These are phyloP conservation scores for Cercospora zeae-maydis DNA, from an alignment of 2,329 filamentous ascomycete species.

Conservation along the genomic window DNA sequence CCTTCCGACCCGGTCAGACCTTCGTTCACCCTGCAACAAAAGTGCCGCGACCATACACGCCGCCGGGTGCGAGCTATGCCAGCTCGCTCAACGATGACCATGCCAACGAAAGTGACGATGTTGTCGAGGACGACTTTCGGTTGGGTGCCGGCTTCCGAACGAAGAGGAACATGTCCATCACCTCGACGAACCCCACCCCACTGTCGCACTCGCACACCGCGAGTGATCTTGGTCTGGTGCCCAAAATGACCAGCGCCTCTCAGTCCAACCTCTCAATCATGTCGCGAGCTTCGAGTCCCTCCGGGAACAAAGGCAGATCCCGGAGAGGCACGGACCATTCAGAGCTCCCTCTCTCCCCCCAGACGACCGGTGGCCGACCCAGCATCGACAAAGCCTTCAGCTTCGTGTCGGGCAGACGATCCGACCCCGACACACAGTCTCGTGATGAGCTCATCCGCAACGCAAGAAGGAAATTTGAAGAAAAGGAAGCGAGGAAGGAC, in stretches of 20 bases:
- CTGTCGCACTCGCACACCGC: conserved; percentile 35
- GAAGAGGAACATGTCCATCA: conserved; percentile 45
- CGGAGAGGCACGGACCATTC: conserved; percentile 48
- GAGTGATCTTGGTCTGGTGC: conserved; percentile 41
- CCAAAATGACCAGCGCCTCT: conserved; percentile 49
- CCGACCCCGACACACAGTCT: conserved; percentile 51
- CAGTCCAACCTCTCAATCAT: conserved; percentile 52
- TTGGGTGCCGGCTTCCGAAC: conserved; percentile 37
- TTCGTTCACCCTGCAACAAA: conserved; percentile 57
- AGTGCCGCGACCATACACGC: conserved; percentile 53
- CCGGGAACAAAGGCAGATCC: conserved; percentile 38
- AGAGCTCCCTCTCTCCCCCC: conserved; percentile 48
- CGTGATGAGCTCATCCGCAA: conserved; percentile 56
- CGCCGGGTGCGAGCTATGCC: conserved; percentile 51
- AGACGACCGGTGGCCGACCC: conserved; percentile 46
- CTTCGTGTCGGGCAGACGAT: conserved; percentile 40
- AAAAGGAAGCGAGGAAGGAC: conserved; percentile 57
- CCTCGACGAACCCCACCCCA: conserved; percentile 36
- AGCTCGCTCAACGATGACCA: conserved; percentile 47
- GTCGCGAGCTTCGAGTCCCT: conserved; percentile 37
- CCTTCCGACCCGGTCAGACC: conserved; percentile 47
- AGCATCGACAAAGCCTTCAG: conserved; percentile 57
- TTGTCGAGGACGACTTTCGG: conserved; percentile 46
- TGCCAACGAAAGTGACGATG: conserved; percentile 39
- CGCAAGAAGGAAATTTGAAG: conserved; percentile 55